Base-by-base conservation (phyloP, 306 rosid species). In the Mimosa pudica region DNA sequence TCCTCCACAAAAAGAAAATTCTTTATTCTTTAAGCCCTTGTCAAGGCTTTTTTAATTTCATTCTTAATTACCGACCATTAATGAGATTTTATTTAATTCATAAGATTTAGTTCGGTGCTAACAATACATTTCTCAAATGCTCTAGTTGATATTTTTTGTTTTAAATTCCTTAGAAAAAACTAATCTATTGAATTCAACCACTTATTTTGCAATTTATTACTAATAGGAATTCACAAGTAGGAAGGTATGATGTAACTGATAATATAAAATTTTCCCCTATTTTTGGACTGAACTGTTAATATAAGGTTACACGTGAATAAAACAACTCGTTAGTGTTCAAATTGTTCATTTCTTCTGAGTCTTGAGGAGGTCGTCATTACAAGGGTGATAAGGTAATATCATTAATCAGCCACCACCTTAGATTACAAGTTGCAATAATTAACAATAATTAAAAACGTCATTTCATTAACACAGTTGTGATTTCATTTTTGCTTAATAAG, bases 61-160 rank as follows among this genome's bases (percentile, higher is more conserved):
- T 57, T 82, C 73, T 79, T 86, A 84, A 85, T 67, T 51, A 84
- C 92, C 92, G 87, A 87, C 88, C 76, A 76, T 68, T 18, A 42
- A 70, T 55, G 75, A 82, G 70, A 71, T 71, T 78, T 68, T 44
- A 42, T 44, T 68, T 68, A 9, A 68, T 68, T 44, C 36, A 9
- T 68, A 17, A 46, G 11, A 44, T 68, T 68, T 68, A 17, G 73
- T 68, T 68, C 30, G 36, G 8, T 68, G 30, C 54, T 4, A 18
- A 44, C 35, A 9, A 42, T 42, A 68, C 44, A 18, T 68, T 44
- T 42, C 10, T 42, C 73, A 44, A 42, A 78, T 54, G 66, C 54
- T 69, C 54, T n/a, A 38, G 71, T 79, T 73, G 71, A 62, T 75
- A 13, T 33, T 17, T 17, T 45, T 68, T 77, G 63, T 46, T 47